Base-by-base conservation (phyloP, 768 basidiomycete genomes). In the Lactarius trivialis region DNA sequence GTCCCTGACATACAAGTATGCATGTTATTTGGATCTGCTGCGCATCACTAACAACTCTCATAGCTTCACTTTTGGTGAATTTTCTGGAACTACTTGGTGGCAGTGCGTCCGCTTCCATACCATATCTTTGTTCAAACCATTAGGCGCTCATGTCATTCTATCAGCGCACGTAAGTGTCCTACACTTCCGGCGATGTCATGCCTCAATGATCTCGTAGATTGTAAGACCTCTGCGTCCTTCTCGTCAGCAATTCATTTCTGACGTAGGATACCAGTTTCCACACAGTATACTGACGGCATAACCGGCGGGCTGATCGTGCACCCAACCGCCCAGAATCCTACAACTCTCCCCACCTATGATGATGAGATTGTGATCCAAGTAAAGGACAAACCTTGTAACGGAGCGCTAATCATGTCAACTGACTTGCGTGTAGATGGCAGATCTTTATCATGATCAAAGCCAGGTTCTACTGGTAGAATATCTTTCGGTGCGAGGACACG, bases 71-170 rank as follows among this genome's bases (percentile, higher is more conserved):
- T 67, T 81, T 43, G 75, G 77, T 21, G 73, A 73, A 15, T 79
- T 76, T 66, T 74, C 72, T 0, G 80, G 80, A 1, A 79, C 78
- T 0, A 80, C 74, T 21, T 81, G 81, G 81, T 81, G 76, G 73
- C 81, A 81, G 71, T 79, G 55, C 59, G 72, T 71, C 60, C 21
- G 17, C 9, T 15, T 52, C 17, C 26, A 36, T 51, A 19, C 6
- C 30, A n/a, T n/a, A n/a, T 24, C 2, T 33, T 17, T 30, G 0
- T 14, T 21, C 19, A 34, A n/a, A n/a, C 21, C 5, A 5, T 15
- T 9, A 1, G 5, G 26, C 17, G 4, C 58, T 55, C 26, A 48
- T 15, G 7, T 1, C 11, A 2, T 36, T 7, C 15, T 32, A 49
- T 39, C 37, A 73, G 73, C 41, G 69, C 73, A 49, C 72, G 69